Evolutionary conservation across 257 asterid species (phyloP), one percentile per base, ranked within the genome.

Genomic region (Gardenia jasminoides): DNA sequence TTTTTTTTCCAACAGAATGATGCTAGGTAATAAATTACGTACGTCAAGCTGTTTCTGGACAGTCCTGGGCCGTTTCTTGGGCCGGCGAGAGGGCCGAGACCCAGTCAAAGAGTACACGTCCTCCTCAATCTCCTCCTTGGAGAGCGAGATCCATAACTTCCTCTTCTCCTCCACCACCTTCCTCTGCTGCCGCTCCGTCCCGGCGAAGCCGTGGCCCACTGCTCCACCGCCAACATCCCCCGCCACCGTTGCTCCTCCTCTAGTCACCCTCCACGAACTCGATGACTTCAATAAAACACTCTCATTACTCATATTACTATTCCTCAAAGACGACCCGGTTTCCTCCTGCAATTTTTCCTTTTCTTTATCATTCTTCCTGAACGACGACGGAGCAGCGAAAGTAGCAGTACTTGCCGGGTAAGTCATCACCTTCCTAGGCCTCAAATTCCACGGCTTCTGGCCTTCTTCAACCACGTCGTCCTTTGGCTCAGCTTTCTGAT

Each of bases 121-220:
- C 80, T 94, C 98, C 48, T 94, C 98, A 70, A 94, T 94, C 87
- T 94, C 98, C 67, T 91, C 97, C 75, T 74, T 89, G n/a, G 98
- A 88, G 8, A 94, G 85, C 50, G 98, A 90, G 83, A 92, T 86
- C 98, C 95, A 92, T 16, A 94, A 44, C 88, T 81, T 92, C 90
- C 85, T 86, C 88, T 87, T 92, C 41, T 82, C 87, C 79, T 85
- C 87, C 52, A 15, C 74, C 76, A 56, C 70, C 58, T 68, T 74
- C 77, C 80, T 74, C 78, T 68, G 80, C 75, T 68, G 82, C 79
- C 70, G 75, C 75, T 69, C 86, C 70, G 84, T 69, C 59, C 82
- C 85, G 81, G 75, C 58, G 78, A 89, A 76, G 39, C 85, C 85
- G 68, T 30, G 30, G 26, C 24, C 19, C 26, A 31, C 81, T 20